Conservation (phyloP, 345 rosid genomes). For the Melaleuca alternifolia region DNA sequence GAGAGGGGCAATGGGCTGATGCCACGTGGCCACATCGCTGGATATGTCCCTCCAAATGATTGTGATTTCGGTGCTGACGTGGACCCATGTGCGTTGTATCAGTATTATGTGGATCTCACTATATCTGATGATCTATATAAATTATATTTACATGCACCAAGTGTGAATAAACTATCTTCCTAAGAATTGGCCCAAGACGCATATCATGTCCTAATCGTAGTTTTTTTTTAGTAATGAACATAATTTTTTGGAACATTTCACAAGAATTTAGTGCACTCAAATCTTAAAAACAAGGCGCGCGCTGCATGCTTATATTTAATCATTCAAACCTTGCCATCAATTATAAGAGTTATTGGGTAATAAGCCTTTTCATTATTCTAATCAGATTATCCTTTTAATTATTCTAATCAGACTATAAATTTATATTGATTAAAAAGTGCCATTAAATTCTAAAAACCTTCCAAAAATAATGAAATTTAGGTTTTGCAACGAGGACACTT, state of each 20-base stretch:
- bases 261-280: too few species aligned
- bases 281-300: too few species aligned
- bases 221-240: too few species aligned
- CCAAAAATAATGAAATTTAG: not conserved
- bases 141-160: not conserved
- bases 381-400: too few species aligned
- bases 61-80: not conserved
- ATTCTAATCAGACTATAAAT: too few species aligned
- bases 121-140: not conserved
- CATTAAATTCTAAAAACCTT: not conserved
- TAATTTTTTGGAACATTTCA: too few species aligned
- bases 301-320: too few species aligned
- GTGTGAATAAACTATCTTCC: not conserved
- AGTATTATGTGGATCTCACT: too few species aligned
- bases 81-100: not conserved
- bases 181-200: not conserved
- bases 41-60: conserved; percentile 5
- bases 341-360: not conserved
- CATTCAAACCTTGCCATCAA: not conserved
- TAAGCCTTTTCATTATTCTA: too few species aligned
- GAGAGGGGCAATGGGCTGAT: conserved; percentile 31
- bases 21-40: conserved; percentile 40
- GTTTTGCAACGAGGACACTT: not conserved
- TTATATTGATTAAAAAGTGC: too few species aligned
- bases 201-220: too few species aligned